phyloP scores from a whole-genome alignment of 768 basidiomycete species.

The Mrakia blollopis region DNA sequence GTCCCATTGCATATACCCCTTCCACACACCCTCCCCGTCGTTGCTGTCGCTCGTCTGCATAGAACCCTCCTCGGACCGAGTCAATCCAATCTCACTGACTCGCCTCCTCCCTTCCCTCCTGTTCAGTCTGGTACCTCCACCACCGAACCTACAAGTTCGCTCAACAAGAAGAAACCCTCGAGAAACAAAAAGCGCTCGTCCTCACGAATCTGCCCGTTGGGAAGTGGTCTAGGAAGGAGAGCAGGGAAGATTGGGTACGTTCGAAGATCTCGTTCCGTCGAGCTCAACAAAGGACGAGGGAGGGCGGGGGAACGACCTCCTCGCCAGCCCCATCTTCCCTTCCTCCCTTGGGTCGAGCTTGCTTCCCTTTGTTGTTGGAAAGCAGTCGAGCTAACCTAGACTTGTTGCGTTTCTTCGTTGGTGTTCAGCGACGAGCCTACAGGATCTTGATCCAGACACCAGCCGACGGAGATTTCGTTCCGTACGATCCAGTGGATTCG shows the following conservation, averaged over 20 bases:
- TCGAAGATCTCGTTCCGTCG: not conserved
- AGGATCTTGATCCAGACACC: not conserved
- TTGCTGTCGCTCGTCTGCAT: no score
- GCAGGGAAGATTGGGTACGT: conserved; percentile 29
- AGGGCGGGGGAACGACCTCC: not conserved
- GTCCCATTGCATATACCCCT: conserved; percentile 9
- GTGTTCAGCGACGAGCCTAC: conserved; percentile 15
- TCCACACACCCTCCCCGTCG: conserved; percentile 1
- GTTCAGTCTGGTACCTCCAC: conserved; percentile 85
- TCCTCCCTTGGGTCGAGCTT: not conserved
- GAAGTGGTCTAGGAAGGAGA: conserved; percentile 30
- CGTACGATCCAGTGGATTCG: conserved; percentile 31
- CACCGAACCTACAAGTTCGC: conserved; percentile 51
- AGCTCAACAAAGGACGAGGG: not conserved
- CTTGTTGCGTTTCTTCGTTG: not conserved
- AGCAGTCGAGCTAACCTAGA: not conserved
- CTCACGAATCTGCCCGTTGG: conserved; percentile 4
- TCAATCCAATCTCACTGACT: not conserved
- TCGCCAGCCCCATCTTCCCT: not conserved
- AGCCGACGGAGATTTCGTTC: conserved; percentile 22
- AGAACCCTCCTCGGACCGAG: no score
- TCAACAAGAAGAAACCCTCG: conserved; percentile 15
- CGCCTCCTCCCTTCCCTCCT: not conserved
- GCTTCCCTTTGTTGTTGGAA: not conserved
- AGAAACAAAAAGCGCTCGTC: not conserved